Evolutionary conservation across 176 grass and related monocot species (phyloP).

Genomic region (Phragmites australis): DNA sequence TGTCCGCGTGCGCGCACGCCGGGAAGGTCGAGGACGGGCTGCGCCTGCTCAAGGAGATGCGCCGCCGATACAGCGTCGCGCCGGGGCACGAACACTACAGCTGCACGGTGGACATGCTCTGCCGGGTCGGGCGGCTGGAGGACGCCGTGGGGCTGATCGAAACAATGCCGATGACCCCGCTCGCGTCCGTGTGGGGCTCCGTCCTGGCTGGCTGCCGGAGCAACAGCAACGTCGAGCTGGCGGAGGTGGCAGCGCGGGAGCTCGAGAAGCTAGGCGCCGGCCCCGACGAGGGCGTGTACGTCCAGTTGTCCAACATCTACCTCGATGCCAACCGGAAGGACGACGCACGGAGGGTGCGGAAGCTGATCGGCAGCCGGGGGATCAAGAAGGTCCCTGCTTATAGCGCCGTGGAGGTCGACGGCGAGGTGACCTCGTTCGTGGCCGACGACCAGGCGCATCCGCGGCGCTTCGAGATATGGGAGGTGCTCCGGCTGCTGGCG

Average conservation of each 20-base stretch:
- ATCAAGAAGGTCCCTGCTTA: slow-evolving; percentile 61
- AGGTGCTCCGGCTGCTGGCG: slow-evolving; percentile 50
- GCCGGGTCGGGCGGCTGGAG: slow-evolving; percentile 60
- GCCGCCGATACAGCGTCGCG: slow-evolving; percentile 37
- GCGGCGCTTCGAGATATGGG: slow-evolving; percentile 56
- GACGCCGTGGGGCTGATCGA: slow-evolving; percentile 54
- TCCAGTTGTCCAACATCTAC: slow-evolving; percentile 87
- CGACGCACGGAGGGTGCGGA: slow-evolving; percentile 60
- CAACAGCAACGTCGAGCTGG: slow-evolving; percentile 60
- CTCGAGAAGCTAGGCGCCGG: slow-evolving; percentile 49
- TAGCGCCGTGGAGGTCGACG: slow-evolving; percentile 61
- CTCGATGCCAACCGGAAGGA: slow-evolving; percentile 65
- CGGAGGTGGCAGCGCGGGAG: slow-evolving; percentile 60
- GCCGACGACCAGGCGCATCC: slow-evolving; percentile 67
- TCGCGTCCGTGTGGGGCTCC: slow-evolving; percentile 68
- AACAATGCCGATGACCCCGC: slow-evolving; percentile 71
- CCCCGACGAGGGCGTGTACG: slow-evolving; percentile 69
- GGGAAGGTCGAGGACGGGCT: slow-evolving; percentile 64
- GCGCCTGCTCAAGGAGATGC: slow-evolving; percentile 57
- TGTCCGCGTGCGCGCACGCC: slow-evolving; percentile 68
- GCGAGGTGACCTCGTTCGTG: slow-evolving; percentile 67
- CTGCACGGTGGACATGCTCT: slow-evolving; percentile 89
- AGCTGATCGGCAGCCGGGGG: slow-evolving; percentile 58
- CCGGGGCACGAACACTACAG: slow-evolving; percentile 77
- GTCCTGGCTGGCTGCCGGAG: slow-evolving; percentile 66